Evolutionary conservation across 352 stramenopile species (phyloP).

Genomic region (Proteromonas lacertae): DNA sequence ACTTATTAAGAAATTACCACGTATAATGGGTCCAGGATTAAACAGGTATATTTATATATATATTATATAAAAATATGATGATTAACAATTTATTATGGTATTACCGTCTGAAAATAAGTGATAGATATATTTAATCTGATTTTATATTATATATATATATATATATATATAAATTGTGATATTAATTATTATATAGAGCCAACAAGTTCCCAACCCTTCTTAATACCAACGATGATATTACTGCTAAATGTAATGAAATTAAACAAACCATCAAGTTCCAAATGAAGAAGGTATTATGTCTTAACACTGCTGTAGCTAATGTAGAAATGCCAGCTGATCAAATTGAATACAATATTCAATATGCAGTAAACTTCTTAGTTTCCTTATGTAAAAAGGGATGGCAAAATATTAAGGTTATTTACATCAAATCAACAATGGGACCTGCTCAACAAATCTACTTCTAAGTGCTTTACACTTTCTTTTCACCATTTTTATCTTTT

Average conservation of each 20-base stretch:
- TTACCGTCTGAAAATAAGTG: no score
- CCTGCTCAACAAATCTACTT: slow-evolving; percentile 94
- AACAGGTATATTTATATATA: no score
- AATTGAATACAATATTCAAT: slow-evolving; percentile 84
- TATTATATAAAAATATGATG: no score
- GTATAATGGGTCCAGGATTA: slow-evolving; percentile 88
- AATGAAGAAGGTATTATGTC: slow-evolving; percentile 99
- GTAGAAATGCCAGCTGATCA: slow-evolving; percentile 63
- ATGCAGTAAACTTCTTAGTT: slow-evolving; percentile 92
- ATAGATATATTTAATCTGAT: no score
- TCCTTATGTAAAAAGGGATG: slow-evolving; percentile 99
- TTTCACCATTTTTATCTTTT: no score
- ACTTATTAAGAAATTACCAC: slow-evolving; percentile 98
- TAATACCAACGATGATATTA: slow-evolving; percentile 58
- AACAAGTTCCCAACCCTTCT: slow-evolving; percentile 97
- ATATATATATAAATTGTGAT: no score
- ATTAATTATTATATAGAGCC: no score
- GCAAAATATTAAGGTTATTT: slow-evolving; percentile 99
- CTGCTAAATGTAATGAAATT: slow-evolving; percentile 83
- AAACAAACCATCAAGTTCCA: slow-evolving; percentile 99
- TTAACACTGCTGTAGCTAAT: slow-evolving; percentile 92
- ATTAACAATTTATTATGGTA: no score
- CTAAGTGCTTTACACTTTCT: slow-evolving; percentile 32
- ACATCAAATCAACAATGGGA: slow-evolving; percentile 97
- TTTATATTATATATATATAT: no score